Percentiles rank a stretch among this genome's conserved stretches.
phyloP scores from a whole-genome alignment of 2,329 filamentous ascomycete species.

The Fusarium devonianum region DNA sequence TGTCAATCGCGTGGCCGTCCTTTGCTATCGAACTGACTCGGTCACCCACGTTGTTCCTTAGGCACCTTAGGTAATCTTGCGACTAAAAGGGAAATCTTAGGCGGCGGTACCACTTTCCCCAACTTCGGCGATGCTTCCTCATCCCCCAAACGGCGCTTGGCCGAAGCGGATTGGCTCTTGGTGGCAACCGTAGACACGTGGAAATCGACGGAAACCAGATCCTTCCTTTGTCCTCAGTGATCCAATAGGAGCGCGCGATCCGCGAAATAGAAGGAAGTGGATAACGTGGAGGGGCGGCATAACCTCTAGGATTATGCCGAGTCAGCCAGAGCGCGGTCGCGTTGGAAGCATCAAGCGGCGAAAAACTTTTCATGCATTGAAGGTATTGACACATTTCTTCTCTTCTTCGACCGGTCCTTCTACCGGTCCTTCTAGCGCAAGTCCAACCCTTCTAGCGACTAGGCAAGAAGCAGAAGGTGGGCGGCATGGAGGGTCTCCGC shows the following conservation, averaged over 20 bases:
- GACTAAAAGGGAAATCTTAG: constrained; percentile 4
- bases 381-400: constrained; percentile 13
- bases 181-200: constrained; percentile 28
- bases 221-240: no score
- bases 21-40: constrained; percentile 18
- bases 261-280: no score
- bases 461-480: constrained; percentile 31
- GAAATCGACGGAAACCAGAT: constrained; percentile 27
- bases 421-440: constrained; percentile 26
- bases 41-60: constrained; percentile 17
- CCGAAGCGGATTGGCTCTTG: constrained; percentile 1
- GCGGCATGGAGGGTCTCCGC: constrained; percentile 17
- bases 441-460: constrained; percentile 9
- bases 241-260: no score
- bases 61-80: not conserved
- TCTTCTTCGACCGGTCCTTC: constrained; percentile 25
- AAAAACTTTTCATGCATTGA: constrained; percentile 6
- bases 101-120: constrained; percentile 7
- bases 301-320: constrained; percentile 13
- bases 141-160: constrained; percentile 11
- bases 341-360: not conserved
- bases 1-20: constrained; percentile 33
- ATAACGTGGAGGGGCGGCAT: no score
- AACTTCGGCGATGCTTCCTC: constrained; percentile 18
- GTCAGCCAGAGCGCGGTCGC: constrained; percentile 7